phyloP scores from a whole-genome alignment of 345 rosid species.

The Rhizophora mangle region DNA sequence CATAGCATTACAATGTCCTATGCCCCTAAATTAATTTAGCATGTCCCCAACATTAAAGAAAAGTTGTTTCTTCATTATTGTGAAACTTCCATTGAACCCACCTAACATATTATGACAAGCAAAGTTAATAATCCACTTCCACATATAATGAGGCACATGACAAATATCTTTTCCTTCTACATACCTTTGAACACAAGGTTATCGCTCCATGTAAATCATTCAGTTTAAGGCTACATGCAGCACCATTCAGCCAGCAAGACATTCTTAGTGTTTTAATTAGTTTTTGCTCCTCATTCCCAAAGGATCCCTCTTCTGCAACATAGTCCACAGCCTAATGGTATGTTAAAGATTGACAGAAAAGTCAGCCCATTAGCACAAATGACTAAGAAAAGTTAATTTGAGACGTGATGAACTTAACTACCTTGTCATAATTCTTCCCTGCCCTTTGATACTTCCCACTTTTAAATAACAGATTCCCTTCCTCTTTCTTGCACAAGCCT shows the following conservation, averaged over 20 bases:
- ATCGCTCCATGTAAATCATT: slow-evolving; percentile 45
- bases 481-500: slow-evolving; percentile 47
- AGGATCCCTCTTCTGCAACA: slow-evolving; percentile 43
- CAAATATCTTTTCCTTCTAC: neutral
- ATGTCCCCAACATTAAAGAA: neutral
- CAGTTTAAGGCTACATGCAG: slow-evolving; percentile 58
- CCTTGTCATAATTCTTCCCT: slow-evolving; percentile 57
- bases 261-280: slow-evolving; percentile 41
- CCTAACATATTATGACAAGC: neutral
- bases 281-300: slow-evolving; percentile 42
- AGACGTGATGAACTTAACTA: slow-evolving; percentile 3
- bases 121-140: neutral
- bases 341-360: neutral
- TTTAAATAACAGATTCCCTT: slow-evolving; percentile 52
- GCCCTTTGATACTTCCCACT: slow-evolving; percentile 50
- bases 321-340: slow-evolving; percentile 43
- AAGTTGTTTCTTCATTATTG: too few relatives aligned
- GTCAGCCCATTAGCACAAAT: slow-evolving; percentile 1
- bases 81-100: neutral
- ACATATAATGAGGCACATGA: neutral
- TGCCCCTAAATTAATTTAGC: neutral
- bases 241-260: slow-evolving; percentile 59
- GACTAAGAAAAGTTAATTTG: neutral
- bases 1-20: too few relatives aligned
- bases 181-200: slow-evolving; percentile 49